Evolutionary conservation across 2,329 filamentous ascomycete species (phyloP).

Genomic region (Colletotrichum sp.): DNA sequence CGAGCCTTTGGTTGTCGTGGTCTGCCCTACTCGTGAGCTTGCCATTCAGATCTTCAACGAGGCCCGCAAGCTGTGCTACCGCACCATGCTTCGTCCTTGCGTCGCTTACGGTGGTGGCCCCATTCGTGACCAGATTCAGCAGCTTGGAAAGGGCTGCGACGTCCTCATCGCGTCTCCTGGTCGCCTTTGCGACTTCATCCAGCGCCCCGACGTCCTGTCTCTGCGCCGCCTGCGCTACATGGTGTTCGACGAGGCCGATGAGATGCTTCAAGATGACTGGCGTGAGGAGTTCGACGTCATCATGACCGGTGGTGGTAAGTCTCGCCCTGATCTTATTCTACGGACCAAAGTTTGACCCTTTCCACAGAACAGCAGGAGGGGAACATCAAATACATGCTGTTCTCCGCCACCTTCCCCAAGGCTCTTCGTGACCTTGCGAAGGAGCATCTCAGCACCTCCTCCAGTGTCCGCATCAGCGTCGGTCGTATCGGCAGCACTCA

Average conservation of each 20-base stretch:
- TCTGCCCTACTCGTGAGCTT: slow-evolving; percentile 88
- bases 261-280: slow-evolving; percentile 86
- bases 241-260: slow-evolving; percentile 93
- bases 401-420: slow-evolving; percentile 94
- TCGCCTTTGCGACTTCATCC: slow-evolving; percentile 84
- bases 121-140: slow-evolving; percentile 68
- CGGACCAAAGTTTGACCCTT: slow-evolving; percentile 24
- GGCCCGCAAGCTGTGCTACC: slow-evolving; percentile 89
- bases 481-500: slow-evolving; percentile 87
- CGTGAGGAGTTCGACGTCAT: slow-evolving; percentile 76
- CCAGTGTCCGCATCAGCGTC: slow-evolving; percentile 79
- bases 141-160: slow-evolving; percentile 86
- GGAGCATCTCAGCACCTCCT: slow-evolving; percentile 72
- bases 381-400: slow-evolving; percentile 76
- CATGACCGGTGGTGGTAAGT: slow-evolving; percentile 79
- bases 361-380: slow-evolving; percentile 74
- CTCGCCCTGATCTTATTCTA: not conserved
- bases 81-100: slow-evolving; percentile 91
- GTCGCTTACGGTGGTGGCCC: slow-evolving; percentile 88
- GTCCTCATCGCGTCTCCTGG: slow-evolving; percentile 88
- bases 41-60: slow-evolving; percentile 96
- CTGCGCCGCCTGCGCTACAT: slow-evolving; percentile 79
- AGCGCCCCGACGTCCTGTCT: slow-evolving; percentile 70
- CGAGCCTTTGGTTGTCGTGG: slow-evolving; percentile 86
- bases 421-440: slow-evolving; percentile 76